Conservation (phyloP, 2,329 filamentous ascomycete genomes). For the Cryphonectria radicalis region DNA sequence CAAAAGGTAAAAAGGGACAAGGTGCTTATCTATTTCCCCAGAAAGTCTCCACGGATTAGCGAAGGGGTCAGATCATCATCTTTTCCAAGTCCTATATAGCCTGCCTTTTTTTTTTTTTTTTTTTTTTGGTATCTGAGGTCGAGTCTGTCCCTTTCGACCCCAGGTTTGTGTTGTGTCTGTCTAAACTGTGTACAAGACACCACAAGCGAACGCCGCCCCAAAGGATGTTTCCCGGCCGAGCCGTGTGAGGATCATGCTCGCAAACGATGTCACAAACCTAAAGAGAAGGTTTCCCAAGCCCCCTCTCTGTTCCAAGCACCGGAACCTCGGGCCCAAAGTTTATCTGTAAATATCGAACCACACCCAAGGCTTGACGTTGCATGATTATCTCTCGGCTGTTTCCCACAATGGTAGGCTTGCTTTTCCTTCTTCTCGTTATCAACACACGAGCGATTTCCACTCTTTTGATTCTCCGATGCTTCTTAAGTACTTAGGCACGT, state of each 20-base stretch:
- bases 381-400: not conserved
- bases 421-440: not conserved
- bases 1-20: not conserved
- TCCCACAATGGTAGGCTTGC: not conserved
- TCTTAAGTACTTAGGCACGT: not conserved
- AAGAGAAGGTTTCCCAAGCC: not conserved
- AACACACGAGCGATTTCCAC: not conserved
- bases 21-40: not conserved
- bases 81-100: not conserved
- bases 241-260: not conserved
- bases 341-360: not conserved
- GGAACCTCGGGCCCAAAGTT: not conserved
- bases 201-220: not conserved
- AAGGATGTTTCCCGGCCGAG: not conserved
- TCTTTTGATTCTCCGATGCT: not conserved
- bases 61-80: not conserved
- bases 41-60: not conserved
- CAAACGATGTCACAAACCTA: not conserved
- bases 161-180: not conserved
- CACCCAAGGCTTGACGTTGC: not conserved
- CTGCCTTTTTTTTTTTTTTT: too few species aligned
- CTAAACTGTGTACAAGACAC: not conserved
- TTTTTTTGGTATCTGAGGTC: not conserved
- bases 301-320: not conserved
- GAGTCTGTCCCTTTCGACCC: not conserved